Conservation (phyloP, 768 basidiomycete species). For the Lactarius vividus region DNA sequence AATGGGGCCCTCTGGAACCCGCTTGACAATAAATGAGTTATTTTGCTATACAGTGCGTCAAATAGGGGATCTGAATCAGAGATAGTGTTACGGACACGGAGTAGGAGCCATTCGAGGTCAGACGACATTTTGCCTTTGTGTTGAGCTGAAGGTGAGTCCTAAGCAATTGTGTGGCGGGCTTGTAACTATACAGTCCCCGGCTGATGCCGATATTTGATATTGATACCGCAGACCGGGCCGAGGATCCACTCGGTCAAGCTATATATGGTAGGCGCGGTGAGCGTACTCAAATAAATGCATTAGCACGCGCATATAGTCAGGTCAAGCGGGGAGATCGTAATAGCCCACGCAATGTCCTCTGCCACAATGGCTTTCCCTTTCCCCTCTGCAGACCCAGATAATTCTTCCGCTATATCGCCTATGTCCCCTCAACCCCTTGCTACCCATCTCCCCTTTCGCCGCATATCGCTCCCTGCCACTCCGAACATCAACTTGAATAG, state of each 20-base stretch:
- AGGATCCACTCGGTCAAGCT: background rate
- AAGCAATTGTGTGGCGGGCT: background rate
- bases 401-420: conserved; percentile 2
- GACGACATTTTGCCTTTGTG: conserved; percentile 40
- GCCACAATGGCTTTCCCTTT: conserved; percentile 26
- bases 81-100: conserved; percentile 58
- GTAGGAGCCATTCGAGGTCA: conserved; percentile 93
- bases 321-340: background rate
- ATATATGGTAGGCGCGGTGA: conserved; percentile 3
- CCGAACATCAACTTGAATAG: conserved; percentile 47
- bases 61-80: conserved; percentile 7
- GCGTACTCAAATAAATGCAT: background rate
- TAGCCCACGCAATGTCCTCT: background rate
- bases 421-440: conserved; percentile 43
- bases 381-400: conserved; percentile 24
- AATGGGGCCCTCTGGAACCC: conserved; percentile 63
- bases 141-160: background rate
- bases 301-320: conserved; percentile 7
- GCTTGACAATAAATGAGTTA: conserved; percentile 87
- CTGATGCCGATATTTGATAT: conserved; percentile 6
- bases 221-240: background rate
- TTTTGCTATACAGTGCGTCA: conserved; percentile 49
- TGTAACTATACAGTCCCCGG: conserved; percentile 21
- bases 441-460: conserved; percentile 48
- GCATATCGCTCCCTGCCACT: conserved; percentile 43